Percentiles rank a stretch among this genome's conserved stretches.
These are phyloP conservation scores for Xylaria bambusicola DNA, from an alignment of 495 filamentous ascomycete genomes.

Conservation along the genomic window DNA sequence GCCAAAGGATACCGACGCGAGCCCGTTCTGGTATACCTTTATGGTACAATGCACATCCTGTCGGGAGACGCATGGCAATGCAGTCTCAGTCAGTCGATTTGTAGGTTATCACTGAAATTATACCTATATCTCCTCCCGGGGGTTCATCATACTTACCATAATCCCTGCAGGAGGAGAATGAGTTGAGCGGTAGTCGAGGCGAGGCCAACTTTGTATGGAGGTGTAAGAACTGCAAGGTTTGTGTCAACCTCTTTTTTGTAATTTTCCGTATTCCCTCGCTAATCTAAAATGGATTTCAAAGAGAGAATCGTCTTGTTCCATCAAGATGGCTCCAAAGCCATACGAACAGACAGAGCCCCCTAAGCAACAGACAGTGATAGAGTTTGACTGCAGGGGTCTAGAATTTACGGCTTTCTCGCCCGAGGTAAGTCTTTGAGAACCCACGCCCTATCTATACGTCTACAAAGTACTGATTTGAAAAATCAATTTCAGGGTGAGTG, in stretches of 20 bases:
- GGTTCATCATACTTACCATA: no score
- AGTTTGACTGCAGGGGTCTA: constrained; percentile 89
- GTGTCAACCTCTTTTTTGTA: no score
- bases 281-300: no score
- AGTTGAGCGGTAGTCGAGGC: constrained; percentile 85
- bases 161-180: constrained; percentile 71
- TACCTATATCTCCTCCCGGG: neutral
- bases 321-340: constrained; percentile 67
- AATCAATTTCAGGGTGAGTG: constrained; percentile 70
- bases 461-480: neutral
- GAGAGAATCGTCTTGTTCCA: constrained; percentile 64
- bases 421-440: constrained; percentile 56
- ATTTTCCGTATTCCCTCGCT: no score
- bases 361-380: constrained; percentile 73
- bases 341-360: constrained; percentile 71
- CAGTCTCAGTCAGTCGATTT: constrained; percentile 83
- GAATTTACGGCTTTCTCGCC: constrained; percentile 90
- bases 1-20: constrained; percentile 76
- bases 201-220: constrained; percentile 99
- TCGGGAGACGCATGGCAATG: constrained; percentile 85
- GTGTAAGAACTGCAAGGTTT: constrained; percentile 87
- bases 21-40: constrained; percentile 93
- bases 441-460: neutral
- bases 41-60: constrained; percentile 96
- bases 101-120: constrained; percentile 54